Evolutionary conservation across 768 basidiomycete genomes (phyloP), one percentile per base, ranked within the genome.

Genomic region (Galerina marginata): DNA sequence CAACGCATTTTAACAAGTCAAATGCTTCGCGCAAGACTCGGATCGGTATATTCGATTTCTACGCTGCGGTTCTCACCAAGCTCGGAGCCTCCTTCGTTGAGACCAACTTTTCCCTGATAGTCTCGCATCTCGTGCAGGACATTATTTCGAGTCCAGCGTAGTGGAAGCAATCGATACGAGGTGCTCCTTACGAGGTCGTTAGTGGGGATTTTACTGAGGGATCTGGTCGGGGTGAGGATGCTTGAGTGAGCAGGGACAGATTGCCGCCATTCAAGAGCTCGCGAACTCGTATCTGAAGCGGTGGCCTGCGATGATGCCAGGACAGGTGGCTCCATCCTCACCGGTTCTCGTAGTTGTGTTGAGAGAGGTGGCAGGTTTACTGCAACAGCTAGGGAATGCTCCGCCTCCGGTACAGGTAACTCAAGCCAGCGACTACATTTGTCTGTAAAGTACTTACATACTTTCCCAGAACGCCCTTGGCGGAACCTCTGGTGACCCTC

Each of bases 181-280:
- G 81, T 81, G 1, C 72, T 98, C 2, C 77, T 91, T 9, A 79
- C 89, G 2, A 81, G 94, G 36, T 88, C 86, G 33, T 77, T 92
- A 14, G 89, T 95, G 26, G 88, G 87, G 2, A 83, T 94, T 36
- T 67, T 99, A 10, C 75, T 98, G 29, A 81, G 95, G 52, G 93
- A 97, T 65, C 82, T 98, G 26, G 87, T 99, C 45, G 94, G 93
- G 2, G 87, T 91, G 2, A 79, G 96, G 60, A 89, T 97, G 83
- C n/a, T 75, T 99, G 63, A 91, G 91, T 60, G 96, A 99, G 69
- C 93, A 95, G 69, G 96, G 91, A 0, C 96, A 99, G 74, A 96
- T 99, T 47, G 79, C 81, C 26, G 96, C 96, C 2, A 92, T 97
- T 37, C 88, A 92, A 66, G 96, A 97, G 65, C 77, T 97, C 43